Percentiles rank a stretch among this genome's conserved stretches.
Evolutionary conservation across 1,284 basidiomycete species (phyloP).

Genomic region (Sphagnurus paluster): DNA sequence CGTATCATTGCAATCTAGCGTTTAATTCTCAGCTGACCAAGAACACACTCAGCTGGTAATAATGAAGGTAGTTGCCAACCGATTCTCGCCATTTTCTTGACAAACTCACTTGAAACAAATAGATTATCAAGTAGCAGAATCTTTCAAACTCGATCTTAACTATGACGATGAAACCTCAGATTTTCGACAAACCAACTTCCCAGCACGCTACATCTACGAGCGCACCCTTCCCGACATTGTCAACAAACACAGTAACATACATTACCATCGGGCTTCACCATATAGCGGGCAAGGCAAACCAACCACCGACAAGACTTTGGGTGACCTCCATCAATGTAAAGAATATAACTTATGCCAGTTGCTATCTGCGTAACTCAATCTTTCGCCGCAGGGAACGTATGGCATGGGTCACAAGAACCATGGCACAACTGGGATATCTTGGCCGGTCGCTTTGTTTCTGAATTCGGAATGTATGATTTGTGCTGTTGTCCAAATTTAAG

Average conservation of each 20-base stretch:
- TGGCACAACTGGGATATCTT: constrained; percentile 91
- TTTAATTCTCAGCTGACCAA: constrained; percentile 3
- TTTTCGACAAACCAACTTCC: constrained; percentile 82
- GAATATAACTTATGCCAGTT: constrained; percentile 29
- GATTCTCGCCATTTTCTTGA: constrained; percentile 1
- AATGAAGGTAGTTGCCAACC: constrained; percentile 65
- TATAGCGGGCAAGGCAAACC: constrained; percentile 80
- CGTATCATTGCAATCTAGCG: constrained; percentile 4
- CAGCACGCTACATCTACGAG: constrained; percentile 87
- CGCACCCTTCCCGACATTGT: constrained; percentile 76
- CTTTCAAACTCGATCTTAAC: constrained; percentile 72
- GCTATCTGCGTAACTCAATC: constrained; percentile 5
- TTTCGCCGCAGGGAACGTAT: constrained; percentile 72
- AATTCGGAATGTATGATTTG: constrained; percentile 75
- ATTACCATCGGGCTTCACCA: constrained; percentile 84
- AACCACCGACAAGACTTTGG: constrained; percentile 74
- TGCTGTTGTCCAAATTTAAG: neutral
- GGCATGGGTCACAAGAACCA: constrained; percentile 85
- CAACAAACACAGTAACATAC: constrained; percentile 58
- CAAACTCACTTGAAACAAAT: constrained; percentile 1
- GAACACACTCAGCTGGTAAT: constrained; percentile 65
- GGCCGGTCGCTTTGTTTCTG: constrained; percentile 85
- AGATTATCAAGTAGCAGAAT: constrained; percentile 86
- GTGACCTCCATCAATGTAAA: constrained; percentile 90
- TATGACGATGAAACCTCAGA: constrained; percentile 81